Evolutionary conservation across 768 basidiomycete genomes (phyloP).

Genomic region (Clavulina sp.): DNA sequence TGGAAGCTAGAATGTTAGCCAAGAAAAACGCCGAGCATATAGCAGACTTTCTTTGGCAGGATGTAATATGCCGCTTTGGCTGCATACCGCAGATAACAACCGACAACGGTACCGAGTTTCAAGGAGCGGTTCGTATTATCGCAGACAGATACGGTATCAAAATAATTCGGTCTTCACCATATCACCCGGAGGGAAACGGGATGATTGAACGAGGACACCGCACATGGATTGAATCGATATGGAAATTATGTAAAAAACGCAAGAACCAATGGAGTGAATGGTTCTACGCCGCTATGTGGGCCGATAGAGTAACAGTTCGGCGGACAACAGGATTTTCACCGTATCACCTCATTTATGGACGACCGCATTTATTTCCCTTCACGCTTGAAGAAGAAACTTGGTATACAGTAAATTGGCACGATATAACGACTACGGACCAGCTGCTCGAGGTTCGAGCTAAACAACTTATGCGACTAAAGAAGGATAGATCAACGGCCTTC

Average conservation of each 20-base stretch:
- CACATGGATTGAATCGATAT: background rate
- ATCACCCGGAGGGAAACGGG: conserved; percentile 23
- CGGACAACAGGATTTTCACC: background rate
- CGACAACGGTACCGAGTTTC: conserved; percentile 10
- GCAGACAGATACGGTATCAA: conserved; percentile 15
- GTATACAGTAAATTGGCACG: background rate
- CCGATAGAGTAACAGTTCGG: background rate
- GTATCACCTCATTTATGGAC: background rate
- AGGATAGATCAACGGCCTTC: background rate
- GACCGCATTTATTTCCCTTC: background rate
- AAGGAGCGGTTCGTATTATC: conserved; percentile 13
- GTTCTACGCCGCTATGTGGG: background rate
- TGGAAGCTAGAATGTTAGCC: background rate
- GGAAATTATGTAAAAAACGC: background rate
- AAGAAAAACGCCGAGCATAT: background rate
- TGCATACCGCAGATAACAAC: background rate
- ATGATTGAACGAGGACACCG: conserved; percentile 22
- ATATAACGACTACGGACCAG: background rate
- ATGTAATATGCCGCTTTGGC: background rate
- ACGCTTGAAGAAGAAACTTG: background rate
- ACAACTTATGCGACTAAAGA: background rate
- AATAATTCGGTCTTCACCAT: conserved; percentile 20
- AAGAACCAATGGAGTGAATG: background rate
- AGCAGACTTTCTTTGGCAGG: background rate
- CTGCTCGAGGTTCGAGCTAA: background rate